These are phyloP conservation scores for Streptanthus diversifolius DNA, from an alignment of 345 rosid species.

Conservation along the genomic window DNA sequence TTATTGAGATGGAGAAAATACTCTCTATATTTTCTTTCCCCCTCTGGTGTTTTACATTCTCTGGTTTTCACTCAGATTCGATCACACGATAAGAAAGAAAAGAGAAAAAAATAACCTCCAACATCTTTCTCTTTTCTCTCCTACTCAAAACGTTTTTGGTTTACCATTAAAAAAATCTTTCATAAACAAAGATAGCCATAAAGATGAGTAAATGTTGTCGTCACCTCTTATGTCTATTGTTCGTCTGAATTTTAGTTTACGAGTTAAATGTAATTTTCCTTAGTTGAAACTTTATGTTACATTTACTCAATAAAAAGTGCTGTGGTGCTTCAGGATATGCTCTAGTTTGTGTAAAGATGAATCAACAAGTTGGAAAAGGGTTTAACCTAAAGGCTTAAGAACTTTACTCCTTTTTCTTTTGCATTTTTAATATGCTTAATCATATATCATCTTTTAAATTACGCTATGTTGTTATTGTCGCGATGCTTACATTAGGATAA, in stretches of 20 bases:
- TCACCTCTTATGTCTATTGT: constrained; percentile 26
- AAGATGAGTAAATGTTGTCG: not conserved
- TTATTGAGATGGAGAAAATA: not conserved
- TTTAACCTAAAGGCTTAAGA: not conserved
- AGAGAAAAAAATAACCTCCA: not conserved
- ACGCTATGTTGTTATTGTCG: not conserved
- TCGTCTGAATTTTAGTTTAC: constrained; percentile 11
- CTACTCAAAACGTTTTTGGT: not conserved
- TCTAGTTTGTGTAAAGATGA: not conserved
- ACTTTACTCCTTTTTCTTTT: not conserved
- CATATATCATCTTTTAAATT: not conserved
- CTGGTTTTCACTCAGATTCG: constrained; percentile 8
- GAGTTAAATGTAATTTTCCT: not conserved
- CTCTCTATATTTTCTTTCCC: not conserved
- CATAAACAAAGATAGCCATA: constrained; percentile 32
- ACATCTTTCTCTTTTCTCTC: not conserved
- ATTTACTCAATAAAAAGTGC: not conserved
- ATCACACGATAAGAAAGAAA: not conserved
- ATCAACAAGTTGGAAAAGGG: not conserved
- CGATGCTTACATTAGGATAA: not conserved
- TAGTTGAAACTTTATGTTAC: not conserved
- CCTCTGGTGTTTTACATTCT: too few relatives aligned
- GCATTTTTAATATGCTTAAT: not conserved
- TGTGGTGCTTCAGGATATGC: not conserved
- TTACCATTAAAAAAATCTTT: not conserved